Evolutionary conservation across 768 basidiomycete genomes (phyloP).

Genomic region (Hysterangium stoloniferum): DNA sequence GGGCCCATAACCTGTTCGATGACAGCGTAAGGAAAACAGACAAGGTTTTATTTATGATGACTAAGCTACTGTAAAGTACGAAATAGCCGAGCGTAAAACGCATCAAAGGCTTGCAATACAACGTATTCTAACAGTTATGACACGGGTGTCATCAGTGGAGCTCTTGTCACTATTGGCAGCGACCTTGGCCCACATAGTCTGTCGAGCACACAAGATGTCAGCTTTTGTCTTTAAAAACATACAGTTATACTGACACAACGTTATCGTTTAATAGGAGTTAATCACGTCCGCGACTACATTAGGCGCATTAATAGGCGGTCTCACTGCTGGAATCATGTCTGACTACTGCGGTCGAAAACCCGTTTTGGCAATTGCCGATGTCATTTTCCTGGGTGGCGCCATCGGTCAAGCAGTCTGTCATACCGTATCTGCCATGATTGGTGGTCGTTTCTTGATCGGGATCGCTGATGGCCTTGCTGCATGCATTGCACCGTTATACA

Average conservation of each 20-base stretch:
- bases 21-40: no score
- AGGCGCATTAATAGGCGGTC: constrained; percentile 69
- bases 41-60: no score
- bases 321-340: constrained; percentile 59
- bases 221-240: constrained; percentile 3
- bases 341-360: constrained; percentile 63
- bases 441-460: constrained; percentile 68
- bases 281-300: constrained; percentile 76
- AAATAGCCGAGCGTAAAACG: no score
- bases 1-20: no score
- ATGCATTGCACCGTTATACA: constrained; percentile 75
- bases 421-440: constrained; percentile 67
- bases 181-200: constrained; percentile 54
- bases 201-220: constrained; percentile 57
- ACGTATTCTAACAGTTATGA: no score
- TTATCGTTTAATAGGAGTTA: constrained; percentile 45
- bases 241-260: no score
- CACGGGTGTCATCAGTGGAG: constrained; percentile 74
- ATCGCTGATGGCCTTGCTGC: constrained; percentile 68
- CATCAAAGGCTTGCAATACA: no score
- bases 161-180: constrained; percentile 63
- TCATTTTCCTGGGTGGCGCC: constrained; percentile 70
- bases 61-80: no score
- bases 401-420: constrained; percentile 63
- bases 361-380: constrained; percentile 58